These are phyloP conservation scores for Schoenoplectus triqueter DNA, from an alignment of 202 grass and related monocot genomes.

Conservation along the genomic window DNA sequence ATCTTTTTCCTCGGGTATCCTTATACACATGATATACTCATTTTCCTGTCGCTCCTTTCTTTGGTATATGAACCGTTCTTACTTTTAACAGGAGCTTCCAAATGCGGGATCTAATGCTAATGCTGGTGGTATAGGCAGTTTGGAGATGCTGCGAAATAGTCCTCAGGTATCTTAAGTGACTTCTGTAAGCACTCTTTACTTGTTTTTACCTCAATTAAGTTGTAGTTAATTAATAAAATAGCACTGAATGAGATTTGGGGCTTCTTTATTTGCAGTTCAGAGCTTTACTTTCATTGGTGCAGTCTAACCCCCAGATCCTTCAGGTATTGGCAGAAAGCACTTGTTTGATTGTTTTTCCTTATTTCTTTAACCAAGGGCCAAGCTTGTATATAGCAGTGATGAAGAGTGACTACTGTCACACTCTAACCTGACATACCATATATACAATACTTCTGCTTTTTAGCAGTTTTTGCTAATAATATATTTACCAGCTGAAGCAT, in stretches of 20 bases:
- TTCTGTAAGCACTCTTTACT: not conserved
- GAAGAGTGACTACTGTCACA: not conserved
- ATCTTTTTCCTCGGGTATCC: conserved; percentile 88
- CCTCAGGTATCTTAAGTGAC: conserved; percentile 40
- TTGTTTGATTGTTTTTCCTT: conserved; percentile 14
- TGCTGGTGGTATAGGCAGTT: conserved; percentile 65
- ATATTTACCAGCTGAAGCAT: not conserved
- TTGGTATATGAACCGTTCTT: conserved; percentile 28
- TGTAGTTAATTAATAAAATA: not conserved
- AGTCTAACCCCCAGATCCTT: conserved; percentile 79
- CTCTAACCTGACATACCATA: not conserved
- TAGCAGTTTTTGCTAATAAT: not conserved
- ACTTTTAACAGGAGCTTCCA: conserved; percentile 60
- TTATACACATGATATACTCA: not conserved
- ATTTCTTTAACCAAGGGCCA: not conserved
- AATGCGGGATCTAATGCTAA: conserved; percentile 65
- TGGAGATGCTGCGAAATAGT: conserved; percentile 82
- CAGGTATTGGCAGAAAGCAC: conserved; percentile 51
- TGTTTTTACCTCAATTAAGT: not conserved
- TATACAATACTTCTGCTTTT: not conserved
- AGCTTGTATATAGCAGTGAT: conserved; percentile 18
- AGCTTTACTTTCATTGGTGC: conserved; percentile 71
- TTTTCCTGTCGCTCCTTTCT: not conserved
- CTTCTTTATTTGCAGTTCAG: conserved; percentile 56
- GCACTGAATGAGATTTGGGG: not conserved